These are phyloP conservation scores for Tricholomella constricta DNA, from an alignment of 768 basidiomycete species.

Conservation along the genomic window DNA sequence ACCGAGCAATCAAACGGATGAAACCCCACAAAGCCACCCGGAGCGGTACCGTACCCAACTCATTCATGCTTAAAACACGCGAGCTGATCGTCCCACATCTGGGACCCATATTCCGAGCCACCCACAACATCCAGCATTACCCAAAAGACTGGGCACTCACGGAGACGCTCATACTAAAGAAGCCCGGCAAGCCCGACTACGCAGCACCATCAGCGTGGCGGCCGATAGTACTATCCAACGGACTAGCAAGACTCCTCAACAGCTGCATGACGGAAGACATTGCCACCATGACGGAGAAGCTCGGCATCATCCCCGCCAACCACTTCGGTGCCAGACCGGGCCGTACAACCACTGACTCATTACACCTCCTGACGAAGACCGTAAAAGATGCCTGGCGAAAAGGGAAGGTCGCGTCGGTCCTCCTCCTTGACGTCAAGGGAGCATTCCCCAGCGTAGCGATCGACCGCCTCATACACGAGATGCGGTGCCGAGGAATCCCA, in stretches of 20 bases:
- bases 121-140: background rate
- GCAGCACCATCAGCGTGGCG: conserved; percentile 14
- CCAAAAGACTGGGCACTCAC: background rate
- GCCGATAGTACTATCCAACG: conserved; percentile 31
- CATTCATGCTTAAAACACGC: conserved; percentile 16
- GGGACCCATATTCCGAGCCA: background rate
- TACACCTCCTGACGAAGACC: conserved; percentile 28
- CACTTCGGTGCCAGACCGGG: conserved; percentile 33
- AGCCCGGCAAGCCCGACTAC: background rate
- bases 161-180: background rate
- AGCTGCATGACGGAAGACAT: too few species aligned
- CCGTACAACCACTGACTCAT: conserved; percentile 29
- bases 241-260: conserved; percentile 32
- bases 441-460: too few species aligned
- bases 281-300: too few species aligned
- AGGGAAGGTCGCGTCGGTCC: conserved; percentile 26
- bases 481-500: too few species aligned
- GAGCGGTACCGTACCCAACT: conserved; percentile 28
- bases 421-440: too few species aligned
- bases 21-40: conserved; percentile 37
- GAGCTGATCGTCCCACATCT: background rate
- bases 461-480: too few species aligned
- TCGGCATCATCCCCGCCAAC: conserved; percentile 16
- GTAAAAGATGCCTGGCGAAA: conserved; percentile 39
- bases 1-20: conserved; percentile 23